Evolutionary conservation across 345 rosid genomes (phyloP).

Genomic region (Arabidopsis suecica): DNA sequence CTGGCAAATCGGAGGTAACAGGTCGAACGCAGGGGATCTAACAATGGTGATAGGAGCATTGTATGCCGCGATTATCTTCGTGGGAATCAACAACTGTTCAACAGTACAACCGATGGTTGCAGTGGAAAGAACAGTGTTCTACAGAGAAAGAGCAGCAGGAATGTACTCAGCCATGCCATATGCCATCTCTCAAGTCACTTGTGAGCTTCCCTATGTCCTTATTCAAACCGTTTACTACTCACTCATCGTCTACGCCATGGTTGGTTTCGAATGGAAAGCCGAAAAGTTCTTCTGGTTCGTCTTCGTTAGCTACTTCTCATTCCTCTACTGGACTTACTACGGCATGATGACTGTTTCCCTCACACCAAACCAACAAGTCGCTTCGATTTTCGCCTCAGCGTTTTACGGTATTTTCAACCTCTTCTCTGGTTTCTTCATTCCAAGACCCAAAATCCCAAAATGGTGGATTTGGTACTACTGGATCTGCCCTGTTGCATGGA

Average conservation of each 20-base stretch:
- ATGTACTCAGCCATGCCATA: constrained; percentile 46
- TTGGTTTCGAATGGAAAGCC: constrained; percentile 69
- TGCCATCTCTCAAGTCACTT: constrained; percentile 58
- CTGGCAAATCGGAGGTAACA: constrained; percentile 63
- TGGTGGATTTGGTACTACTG: constrained; percentile 96
- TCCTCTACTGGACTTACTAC: constrained; percentile 91
- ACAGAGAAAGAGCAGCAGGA: constrained; percentile 63
- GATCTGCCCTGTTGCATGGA: constrained; percentile 87
- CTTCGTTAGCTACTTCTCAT: constrained; percentile 76
- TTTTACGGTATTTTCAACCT: constrained; percentile 78
- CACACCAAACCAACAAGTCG: constrained; percentile 84
- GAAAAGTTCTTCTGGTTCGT: constrained; percentile 80
- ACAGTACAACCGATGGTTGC: constrained; percentile 72
- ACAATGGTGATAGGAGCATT: constrained; percentile 69
- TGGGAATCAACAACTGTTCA: constrained; percentile 68
- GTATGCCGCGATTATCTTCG: constrained; percentile 58
- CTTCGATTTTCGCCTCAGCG: constrained; percentile 72
- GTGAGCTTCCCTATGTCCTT: constrained; percentile 69
- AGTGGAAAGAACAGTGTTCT: constrained; percentile 72
- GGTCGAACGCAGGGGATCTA: constrained; percentile 50
- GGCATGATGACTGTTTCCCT: constrained; percentile 92
- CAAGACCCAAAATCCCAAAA: constrained; percentile 82
- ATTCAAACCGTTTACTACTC: constrained; percentile 65
- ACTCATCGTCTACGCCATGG: constrained; percentile 77
- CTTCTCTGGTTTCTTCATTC: constrained; percentile 88